Conservation (phyloP, 306 rosid species). For the Ammopiptanthus mongolicus region DNA sequence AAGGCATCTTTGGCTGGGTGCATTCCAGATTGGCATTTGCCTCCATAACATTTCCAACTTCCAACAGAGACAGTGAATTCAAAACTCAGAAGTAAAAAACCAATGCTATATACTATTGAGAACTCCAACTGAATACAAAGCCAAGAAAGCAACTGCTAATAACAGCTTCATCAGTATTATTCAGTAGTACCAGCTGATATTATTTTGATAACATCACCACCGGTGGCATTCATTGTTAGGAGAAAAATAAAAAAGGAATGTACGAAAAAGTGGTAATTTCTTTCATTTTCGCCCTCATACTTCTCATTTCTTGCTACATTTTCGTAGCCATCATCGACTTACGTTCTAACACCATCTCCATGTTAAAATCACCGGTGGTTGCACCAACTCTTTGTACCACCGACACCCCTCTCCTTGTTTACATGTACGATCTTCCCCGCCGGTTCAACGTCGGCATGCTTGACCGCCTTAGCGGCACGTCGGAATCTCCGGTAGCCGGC, state of each 20-base stretch:
- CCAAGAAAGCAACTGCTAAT: not conserved
- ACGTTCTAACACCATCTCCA: constrained; percentile 53
- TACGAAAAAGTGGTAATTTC: constrained; percentile 36
- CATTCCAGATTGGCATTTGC: too few relatives aligned
- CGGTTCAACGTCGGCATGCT: constrained; percentile 74
- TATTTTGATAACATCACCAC: not conserved
- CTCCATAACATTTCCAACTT: too few relatives aligned
- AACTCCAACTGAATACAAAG: not conserved
- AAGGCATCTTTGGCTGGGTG: too few relatives aligned
- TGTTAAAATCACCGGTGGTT: constrained; percentile 25
- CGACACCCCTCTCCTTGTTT: constrained; percentile 40
- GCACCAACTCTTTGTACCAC: constrained; percentile 26
- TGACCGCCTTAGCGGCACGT: constrained; percentile 23
- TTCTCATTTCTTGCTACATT: constrained; percentile 45
- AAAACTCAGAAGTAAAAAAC: too few relatives aligned
- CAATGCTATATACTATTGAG: too few relatives aligned
- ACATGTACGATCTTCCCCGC: constrained; percentile 82
- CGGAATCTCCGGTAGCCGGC: constrained; percentile 46
- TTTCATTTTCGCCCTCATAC: constrained; percentile 27
- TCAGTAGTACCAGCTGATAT: not conserved
- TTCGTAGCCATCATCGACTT: constrained; percentile 45
- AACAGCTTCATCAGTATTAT: not conserved
- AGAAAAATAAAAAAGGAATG: too few relatives aligned
- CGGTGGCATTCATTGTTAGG: not conserved
- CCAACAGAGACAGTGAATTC: too few relatives aligned